A percentile compares a stretch with the other conserved stretches of the same genome.
phyloP scores from a whole-genome alignment of 2,329 filamentous ascomycete genomes.

The Sporothrix brasiliensis region DNA sequence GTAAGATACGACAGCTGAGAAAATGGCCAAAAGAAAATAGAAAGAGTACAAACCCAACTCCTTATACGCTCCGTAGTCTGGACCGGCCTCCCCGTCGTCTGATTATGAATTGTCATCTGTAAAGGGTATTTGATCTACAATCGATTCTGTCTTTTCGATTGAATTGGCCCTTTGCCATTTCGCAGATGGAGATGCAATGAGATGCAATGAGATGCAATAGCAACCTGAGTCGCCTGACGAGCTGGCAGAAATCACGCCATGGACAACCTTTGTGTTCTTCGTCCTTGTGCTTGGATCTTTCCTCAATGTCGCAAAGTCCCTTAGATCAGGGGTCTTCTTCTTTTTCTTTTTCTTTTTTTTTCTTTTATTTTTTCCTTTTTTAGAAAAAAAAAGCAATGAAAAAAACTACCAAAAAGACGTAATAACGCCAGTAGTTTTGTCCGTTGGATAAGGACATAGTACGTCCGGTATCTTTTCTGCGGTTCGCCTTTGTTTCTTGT shows the following conservation, averaged over 20 bases:
- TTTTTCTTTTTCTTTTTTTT: too few species aligned
- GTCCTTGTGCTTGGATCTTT: background rate
- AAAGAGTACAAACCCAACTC: background rate
- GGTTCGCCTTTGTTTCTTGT: background rate
- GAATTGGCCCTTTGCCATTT: background rate
- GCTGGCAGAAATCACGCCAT: background rate
- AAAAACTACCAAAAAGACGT: background rate
- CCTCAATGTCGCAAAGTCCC: constrained; percentile 11
- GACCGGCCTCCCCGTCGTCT: constrained; percentile 20
- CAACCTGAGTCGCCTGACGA: background rate
- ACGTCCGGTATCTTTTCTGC: background rate
- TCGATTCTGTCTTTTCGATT: too few species aligned
- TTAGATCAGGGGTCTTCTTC: background rate
- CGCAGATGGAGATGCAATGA: background rate
- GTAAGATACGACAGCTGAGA: constrained; percentile 3
- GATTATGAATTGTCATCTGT: background rate
- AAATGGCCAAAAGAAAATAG: background rate
- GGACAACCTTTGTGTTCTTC: background rate
- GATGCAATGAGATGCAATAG: background rate
- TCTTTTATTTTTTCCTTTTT: too few species aligned
- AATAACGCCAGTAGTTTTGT: constrained; percentile 1
- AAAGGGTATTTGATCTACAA: background rate
- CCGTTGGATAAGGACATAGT: constrained; percentile 1
- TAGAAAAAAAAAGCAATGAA: too few species aligned
- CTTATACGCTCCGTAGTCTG: constrained; percentile 8